Percentiles rank a stretch among this genome's conserved stretches.
Evolutionary conservation across 768 basidiomycete species (phyloP).

Genomic region (Lactarius deliciosus): DNA sequence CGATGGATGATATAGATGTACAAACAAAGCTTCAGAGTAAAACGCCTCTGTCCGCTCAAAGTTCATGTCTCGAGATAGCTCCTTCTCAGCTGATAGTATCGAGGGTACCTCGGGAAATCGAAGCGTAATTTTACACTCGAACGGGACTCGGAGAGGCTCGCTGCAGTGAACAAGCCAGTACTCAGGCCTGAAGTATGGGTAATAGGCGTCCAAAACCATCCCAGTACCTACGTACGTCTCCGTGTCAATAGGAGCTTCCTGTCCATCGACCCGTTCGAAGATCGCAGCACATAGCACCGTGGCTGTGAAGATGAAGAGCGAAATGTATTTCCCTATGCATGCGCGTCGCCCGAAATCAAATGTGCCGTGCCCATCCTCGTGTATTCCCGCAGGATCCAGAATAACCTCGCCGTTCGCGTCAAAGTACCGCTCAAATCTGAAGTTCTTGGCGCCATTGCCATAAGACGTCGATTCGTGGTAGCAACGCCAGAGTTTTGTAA

Average conservation of each 20-base stretch:
- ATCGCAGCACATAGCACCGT: not conserved
- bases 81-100: too few species aligned
- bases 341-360: not conserved
- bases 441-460: not conserved
- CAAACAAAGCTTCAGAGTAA: not conserved
- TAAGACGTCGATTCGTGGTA: not conserved
- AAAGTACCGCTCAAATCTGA: not conserved
- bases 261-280: not conserved
- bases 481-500: not conserved
- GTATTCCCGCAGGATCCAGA: not conserved
- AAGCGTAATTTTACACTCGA: not conserved
- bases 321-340: not conserved
- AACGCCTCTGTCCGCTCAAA: not conserved
- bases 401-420: not conserved
- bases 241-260: not conserved
- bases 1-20: too few species aligned
- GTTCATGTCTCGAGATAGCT: not conserved
- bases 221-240: not conserved
- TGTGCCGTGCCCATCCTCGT: not conserved
- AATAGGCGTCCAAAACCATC: not conserved
- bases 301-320: not conserved
- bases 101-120: too few species aligned
- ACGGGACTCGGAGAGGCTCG: not conserved
- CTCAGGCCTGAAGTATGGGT: not conserved
- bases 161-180: not conserved